Evolutionary conservation across 306 rosid genomes (phyloP), one percentile per base, ranked within the genome.

Genomic region (Inga oerstediana): DNA sequence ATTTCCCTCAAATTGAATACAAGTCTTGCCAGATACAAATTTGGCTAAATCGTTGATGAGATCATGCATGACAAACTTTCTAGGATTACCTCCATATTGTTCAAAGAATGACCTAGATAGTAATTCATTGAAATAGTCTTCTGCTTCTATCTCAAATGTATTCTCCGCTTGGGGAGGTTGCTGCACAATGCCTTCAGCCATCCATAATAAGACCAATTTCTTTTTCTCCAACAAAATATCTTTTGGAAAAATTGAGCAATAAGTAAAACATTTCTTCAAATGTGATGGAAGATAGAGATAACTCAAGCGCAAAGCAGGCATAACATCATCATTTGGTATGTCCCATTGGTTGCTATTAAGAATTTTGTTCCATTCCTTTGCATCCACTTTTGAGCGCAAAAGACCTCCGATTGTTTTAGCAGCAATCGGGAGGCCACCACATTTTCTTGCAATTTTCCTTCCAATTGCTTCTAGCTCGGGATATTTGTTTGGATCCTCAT

Each of bases 401-500:
- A 85, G 30, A 22, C 84, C 83, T 41, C 89, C 93, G 2, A 89
- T 19, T 68, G 88, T 81, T 80, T 87, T 85, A 11, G 79, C 88
- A 24, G 88, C 92, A 65, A 86, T 3, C 10, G 93, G 93, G 71
- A 90, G 72, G 17, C 93, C 93, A 13, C 58, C 84, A 24, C 91
- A 86, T 82, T 72, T 87, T 8, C 35, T 78, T 44, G 84, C 82
- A 72, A 89, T 75, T 41, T 87, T 44, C 68, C 74, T 78, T 6
- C 88, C 91, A 65, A 86, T 82, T 67, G 37, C 79, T 81, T 84
- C 80, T 11, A 86, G 49, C 30, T 52, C 78, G 10, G 75, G 80
- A 48, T 67, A 44, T 16, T 7, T 81, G 4, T 51, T 54, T 1
- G 19, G 12, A 30, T 20, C 72, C 64, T 52, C 84, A 52, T 75